Base-by-base conservation (phyloP, 768 basidiomycete genomes). In the Mycena metata region DNA sequence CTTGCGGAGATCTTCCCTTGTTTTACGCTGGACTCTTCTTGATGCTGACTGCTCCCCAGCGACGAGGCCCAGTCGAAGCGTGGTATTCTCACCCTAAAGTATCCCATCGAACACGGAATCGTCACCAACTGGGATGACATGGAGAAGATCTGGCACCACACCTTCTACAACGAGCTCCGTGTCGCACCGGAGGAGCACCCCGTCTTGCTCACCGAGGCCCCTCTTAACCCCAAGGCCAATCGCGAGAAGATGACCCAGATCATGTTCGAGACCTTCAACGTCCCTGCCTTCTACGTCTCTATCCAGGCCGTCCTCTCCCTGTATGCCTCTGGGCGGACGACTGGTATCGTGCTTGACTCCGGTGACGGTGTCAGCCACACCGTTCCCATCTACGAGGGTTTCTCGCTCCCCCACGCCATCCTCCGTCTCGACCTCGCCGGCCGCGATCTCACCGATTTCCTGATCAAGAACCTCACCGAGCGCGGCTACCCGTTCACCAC, bases 221-320 rank as follows among this genome's bases (percentile, higher is more conserved):
- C 90, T 11, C 83, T 90, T 70, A 91, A 91, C 84, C 89, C 90
- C 66, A 90, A 91, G 82, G 86, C 86, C 60, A 90, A 90, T 84
- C 81, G 89, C 72, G 89, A 90, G 80, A 89, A 89, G 85, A 89
- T 87, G 86, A 90, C 89, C 70, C 89, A 91, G 80, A 90, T 90
- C 86, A 90, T 90, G 89, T 91, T 91, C 80, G 89, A 91, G 82
- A 91, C 90, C 39, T 91, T 90, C 85, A 90, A 90, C 81, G 86
- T 85, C 15, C 90, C 89, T 64, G 89, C 89, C 9, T 89, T 90
- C 84, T 90, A 90, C 84, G 89, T 90, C 70, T 83, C 87, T 60
- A 90, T 91, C 78, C 90, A 91, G 82, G 89, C 89, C 78, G 89
- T 91, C 60, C 82, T 91, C 13, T 89, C 89, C 49, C 83, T 90